Evolutionary conservation across 768 basidiomycete species (phyloP).

Genomic region (Dendrothele bispora): DNA sequence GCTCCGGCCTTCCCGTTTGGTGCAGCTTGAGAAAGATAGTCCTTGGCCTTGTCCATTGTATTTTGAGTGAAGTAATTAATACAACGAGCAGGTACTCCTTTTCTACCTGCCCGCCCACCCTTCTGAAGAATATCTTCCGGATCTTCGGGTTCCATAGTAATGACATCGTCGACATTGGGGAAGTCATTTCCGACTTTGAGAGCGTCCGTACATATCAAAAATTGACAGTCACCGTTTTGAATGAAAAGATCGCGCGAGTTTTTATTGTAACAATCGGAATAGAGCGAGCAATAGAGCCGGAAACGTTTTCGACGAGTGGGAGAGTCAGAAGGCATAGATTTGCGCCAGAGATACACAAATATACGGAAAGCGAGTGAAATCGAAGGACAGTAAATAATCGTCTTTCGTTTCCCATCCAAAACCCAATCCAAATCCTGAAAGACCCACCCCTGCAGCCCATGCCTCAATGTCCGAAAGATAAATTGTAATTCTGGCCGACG

Average conservation of each 20-base stretch:
- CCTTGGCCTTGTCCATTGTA: not conserved
- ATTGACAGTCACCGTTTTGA: slow-evolving; percentile 1
- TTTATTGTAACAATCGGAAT: not conserved
- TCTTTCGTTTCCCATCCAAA: slow-evolving; percentile 1
- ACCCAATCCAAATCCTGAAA: slow-evolving; percentile 6
- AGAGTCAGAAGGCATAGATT: not conserved
- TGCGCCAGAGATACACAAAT: not conserved
- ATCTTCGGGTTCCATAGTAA: slow-evolving; percentile 6
- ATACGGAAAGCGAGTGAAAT: slow-evolving; percentile 1
- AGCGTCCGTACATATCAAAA: slow-evolving; percentile 7
- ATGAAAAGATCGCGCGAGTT: not conserved
- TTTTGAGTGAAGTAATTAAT: not conserved
- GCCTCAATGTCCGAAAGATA: slow-evolving; percentile 3
- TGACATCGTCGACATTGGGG: slow-evolving; percentile 7
- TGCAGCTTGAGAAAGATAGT: no score
- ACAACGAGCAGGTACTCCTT: not conserved
- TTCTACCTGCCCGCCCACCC: slow-evolving; percentile 1
- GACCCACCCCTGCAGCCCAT: not conserved
- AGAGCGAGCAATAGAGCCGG: slow-evolving; percentile 4
- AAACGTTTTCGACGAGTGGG: not conserved
- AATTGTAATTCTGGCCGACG: slow-evolving; percentile 5
- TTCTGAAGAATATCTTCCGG: slow-evolving; percentile 6
- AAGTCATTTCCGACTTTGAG: slow-evolving; percentile 11
- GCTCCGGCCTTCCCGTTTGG: not conserved
- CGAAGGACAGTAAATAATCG: not conserved